Evolutionary conservation across 768 basidiomycete genomes (phyloP).

Genomic region (Amanita inopinata): DNA sequence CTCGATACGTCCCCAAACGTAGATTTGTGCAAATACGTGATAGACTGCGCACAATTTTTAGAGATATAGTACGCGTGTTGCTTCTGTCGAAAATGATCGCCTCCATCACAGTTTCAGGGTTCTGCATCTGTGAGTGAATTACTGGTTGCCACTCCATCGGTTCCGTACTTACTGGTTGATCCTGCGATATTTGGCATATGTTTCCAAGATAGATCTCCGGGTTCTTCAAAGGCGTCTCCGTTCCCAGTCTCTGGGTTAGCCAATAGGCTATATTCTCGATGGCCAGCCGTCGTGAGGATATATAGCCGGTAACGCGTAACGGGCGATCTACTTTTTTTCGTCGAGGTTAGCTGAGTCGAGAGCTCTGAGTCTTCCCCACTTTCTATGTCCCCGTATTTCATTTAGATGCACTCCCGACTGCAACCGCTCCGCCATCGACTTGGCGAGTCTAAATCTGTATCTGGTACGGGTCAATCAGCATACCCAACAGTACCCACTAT

Average conservation of each 20-base stretch:
- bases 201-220: not conserved
- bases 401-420: conserved; percentile 12
- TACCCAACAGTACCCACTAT: conserved; percentile 27
- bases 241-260: too few species aligned
- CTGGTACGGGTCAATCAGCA: conserved; percentile 21
- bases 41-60: too few species aligned
- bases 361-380: not conserved
- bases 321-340: too few species aligned
- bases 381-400: not conserved
- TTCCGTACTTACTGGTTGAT: not conserved
- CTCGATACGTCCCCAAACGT: too few species aligned
- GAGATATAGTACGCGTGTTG: too few species aligned
- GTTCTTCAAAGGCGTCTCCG: too few species aligned
- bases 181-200: not conserved
- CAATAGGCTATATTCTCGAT: not conserved
- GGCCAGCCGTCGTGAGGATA: not conserved
- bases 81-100: too few species aligned
- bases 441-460: conserved; percentile 18
- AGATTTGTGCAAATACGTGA: too few species aligned
- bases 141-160: not conserved
- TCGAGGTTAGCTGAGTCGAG: not conserved
- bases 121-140: not conserved
- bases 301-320: too few species aligned
- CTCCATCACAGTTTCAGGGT: not conserved
- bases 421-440: conserved; percentile 17